phyloP scores from a whole-genome alignment of 2,329 filamentous ascomycete species.

The Raffaelea albimanens region DNA sequence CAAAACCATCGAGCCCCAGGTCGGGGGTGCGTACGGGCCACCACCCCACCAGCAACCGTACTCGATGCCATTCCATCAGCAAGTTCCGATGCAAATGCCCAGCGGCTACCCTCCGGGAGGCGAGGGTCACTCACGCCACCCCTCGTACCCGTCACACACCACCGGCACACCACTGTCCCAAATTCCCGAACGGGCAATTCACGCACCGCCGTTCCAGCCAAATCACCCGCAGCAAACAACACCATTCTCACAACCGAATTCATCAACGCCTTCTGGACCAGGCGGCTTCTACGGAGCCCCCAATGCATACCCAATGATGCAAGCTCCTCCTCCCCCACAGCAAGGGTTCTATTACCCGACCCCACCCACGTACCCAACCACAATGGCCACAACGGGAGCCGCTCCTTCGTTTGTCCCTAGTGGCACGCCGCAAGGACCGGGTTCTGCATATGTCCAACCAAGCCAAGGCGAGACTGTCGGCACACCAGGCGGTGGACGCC shows the following conservation, averaged over 20 bases:
- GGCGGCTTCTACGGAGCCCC: constrained; percentile 42
- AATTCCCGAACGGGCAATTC: constrained; percentile 85
- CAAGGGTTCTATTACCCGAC: constrained; percentile 22
- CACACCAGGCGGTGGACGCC: constrained; percentile 27
- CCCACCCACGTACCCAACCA: constrained; percentile 16
- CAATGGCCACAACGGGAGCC: constrained; percentile 23
- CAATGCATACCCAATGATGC: constrained; percentile 42
- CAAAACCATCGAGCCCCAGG: constrained; percentile 82
- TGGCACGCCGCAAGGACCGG: constrained; percentile 31
- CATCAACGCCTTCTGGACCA: neutral
- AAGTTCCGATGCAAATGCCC: constrained; percentile 68
- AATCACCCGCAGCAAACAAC: constrained; percentile 28
- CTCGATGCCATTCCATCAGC: constrained; percentile 65
- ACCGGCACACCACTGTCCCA: constrained; percentile 78
- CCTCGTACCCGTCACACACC: constrained; percentile 62
- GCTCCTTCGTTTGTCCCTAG: constrained; percentile 50
- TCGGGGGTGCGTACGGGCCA: constrained; percentile 22
- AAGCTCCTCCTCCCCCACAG: constrained; percentile 43
- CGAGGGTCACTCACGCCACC: constrained; percentile 55
- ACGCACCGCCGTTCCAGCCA: constrained; percentile 83
- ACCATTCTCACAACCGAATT: constrained; percentile 42
- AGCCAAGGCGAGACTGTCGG: constrained; percentile 27
- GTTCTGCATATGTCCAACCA: constrained; percentile 23
- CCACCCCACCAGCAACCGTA: constrained; percentile 4
- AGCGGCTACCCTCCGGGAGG: constrained; percentile 31